A percentile compares a stretch with the other conserved stretches of the same genome.
Conservation (phyloP, 192 early-diverging fungal species). For the Diversispora epigaea region DNA sequence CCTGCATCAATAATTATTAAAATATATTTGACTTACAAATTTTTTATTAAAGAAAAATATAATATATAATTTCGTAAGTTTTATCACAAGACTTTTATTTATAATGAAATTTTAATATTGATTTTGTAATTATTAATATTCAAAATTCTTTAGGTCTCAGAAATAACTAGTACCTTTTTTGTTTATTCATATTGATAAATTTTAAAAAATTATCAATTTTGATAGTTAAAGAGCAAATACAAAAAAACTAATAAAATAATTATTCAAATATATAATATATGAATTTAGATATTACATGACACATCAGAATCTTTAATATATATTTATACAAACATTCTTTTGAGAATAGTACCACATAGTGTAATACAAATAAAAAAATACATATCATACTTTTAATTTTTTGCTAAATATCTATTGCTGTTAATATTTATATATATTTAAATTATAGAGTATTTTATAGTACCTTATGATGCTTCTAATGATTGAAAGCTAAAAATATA, state of each 20-base stretch:
- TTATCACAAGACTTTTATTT: too few species aligned
- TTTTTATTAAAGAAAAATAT: slow-evolving; percentile 12
- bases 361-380: slow-evolving; percentile 2
- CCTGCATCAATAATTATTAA: slow-evolving; percentile 6
- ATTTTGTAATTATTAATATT: slow-evolving; percentile 5
- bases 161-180: neutral
- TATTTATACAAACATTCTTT: slow-evolving; percentile 26
- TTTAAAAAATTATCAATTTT: slow-evolving; percentile 26
- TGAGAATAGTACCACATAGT: slow-evolving; percentile 1
- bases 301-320: neutral
- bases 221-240: slow-evolving; percentile 6
- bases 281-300: neutral
- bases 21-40: too few species aligned
- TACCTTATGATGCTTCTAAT: slow-evolving; percentile 10
- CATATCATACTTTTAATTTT: slow-evolving; percentile 13
- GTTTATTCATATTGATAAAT: slow-evolving; percentile 14
- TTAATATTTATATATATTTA: slow-evolving; percentile 7
- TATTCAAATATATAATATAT: slow-evolving; percentile 12
- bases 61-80: neutral
- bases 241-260: neutral
- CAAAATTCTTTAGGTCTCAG: neutral
- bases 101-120: slow-evolving; percentile 13
- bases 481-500: too few species aligned
- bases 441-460: slow-evolving; percentile 20
- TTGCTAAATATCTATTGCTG: slow-evolving; percentile 12